Evolutionary conservation across 2,329 filamentous ascomycete genomes (phyloP).

Genomic region (Juglanconis oblonga): DNA sequence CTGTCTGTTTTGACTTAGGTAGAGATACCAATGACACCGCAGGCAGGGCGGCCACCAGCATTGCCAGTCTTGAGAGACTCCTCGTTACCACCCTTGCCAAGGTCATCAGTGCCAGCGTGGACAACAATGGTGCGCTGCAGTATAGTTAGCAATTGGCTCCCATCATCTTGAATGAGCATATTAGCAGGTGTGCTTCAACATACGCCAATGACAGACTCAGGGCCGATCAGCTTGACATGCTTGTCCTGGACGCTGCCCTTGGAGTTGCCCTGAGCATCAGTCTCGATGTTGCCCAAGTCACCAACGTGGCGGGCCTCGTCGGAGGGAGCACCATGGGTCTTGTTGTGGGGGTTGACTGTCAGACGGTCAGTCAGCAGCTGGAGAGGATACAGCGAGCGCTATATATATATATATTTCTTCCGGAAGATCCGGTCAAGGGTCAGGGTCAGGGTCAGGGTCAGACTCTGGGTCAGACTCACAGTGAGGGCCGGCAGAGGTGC

Average conservation of each 20-base stretch:
- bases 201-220: slow-evolving; percentile 92
- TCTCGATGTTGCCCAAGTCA: slow-evolving; percentile 96
- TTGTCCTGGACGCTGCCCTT: slow-evolving; percentile 78
- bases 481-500: slow-evolving; percentile 96
- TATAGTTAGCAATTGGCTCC: not conserved
- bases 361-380: slow-evolving; percentile 13
- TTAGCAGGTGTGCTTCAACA: slow-evolving; percentile 25
- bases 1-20: slow-evolving; percentile 44
- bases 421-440: not conserved
- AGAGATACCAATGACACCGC: slow-evolving; percentile 92
- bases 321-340: slow-evolving; percentile 83
- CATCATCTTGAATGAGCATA: not conserved
- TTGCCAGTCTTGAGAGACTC: slow-evolving; percentile 99
- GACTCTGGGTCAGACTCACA: slow-evolving; percentile 57
- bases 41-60: slow-evolving; percentile 88
- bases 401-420: not conserved
- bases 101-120: slow-evolving; percentile 93
- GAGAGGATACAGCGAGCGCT: slow-evolving; percentile 2
- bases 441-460: not conserved
- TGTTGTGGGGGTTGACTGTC: slow-evolving; percentile 89
- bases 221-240: slow-evolving; percentile 91
- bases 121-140: slow-evolving; percentile 85
- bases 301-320: slow-evolving; percentile 91
- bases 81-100: slow-evolving; percentile 86
- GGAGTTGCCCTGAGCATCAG: slow-evolving; percentile 86